These are phyloP conservation scores for Bruguiera sexangula DNA, from an alignment of 345 rosid genomes.

Conservation along the genomic window DNA sequence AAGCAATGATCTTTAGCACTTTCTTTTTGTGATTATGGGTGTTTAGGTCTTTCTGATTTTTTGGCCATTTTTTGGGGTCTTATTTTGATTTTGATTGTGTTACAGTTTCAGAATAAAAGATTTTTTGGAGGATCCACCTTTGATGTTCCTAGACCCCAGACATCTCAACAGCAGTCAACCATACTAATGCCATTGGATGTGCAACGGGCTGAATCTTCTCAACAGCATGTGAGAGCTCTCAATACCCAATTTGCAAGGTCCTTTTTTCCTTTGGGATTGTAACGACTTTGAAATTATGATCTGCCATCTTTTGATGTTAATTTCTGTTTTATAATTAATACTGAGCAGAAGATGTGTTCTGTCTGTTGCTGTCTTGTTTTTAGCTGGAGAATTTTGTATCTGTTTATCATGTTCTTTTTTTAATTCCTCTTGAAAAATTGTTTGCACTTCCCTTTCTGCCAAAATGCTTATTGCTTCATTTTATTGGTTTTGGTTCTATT, in stretches of 20 bases:
- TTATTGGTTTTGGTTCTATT: background rate
- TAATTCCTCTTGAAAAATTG: background rate
- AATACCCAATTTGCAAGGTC: slow-evolving; percentile 94
- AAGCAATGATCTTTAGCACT: background rate
- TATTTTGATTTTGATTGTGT: slow-evolving; percentile 7
- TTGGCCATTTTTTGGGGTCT: slow-evolving; percentile 7
- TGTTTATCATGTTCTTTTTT: background rate
- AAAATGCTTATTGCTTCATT: background rate
- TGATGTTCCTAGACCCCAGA: slow-evolving; percentile 50
- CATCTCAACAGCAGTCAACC: slow-evolving; percentile 40
- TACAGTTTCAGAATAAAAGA: slow-evolving; percentile 73
- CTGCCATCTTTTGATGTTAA: background rate
- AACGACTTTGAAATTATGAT: background rate
- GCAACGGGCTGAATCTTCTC: slow-evolving; percentile 64
- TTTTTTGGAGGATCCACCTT: slow-evolving; percentile 53
- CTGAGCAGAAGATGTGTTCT: background rate
- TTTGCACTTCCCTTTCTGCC: background rate
- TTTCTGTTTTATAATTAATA: slow-evolving; percentile 4
- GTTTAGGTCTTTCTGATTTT: background rate
- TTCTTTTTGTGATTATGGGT: background rate
- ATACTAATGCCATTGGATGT: slow-evolving; percentile 40
- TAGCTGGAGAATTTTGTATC: background rate
- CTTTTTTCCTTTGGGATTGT: background rate
- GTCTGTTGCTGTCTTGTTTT: background rate
- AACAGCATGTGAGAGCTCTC: slow-evolving; percentile 86